Percentiles rank a stretch among this genome's conserved stretches.
phyloP scores from a whole-genome alignment of 768 basidiomycete species.

The Lactarius trivialis region DNA sequence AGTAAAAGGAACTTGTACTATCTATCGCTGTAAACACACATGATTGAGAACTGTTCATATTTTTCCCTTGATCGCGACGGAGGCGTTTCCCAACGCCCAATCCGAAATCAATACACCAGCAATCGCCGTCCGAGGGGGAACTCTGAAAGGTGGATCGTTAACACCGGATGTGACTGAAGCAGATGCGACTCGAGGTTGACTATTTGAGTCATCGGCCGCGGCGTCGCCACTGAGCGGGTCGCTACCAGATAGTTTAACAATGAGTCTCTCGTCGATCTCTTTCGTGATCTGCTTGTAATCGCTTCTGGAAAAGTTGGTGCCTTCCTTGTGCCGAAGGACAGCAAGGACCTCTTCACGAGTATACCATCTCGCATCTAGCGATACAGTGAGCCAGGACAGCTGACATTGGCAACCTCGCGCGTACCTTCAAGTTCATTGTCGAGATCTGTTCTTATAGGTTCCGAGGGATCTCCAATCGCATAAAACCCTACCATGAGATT shows the following conservation, averaged over 20 bases:
- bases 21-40: neutral
- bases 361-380: conserved; percentile 83
- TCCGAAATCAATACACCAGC: conserved; percentile 80
- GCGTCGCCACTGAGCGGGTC: conserved; percentile 29
- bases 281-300: conserved; percentile 49
- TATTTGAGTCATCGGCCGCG: conserved; percentile 23
- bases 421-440: conserved; percentile 93
- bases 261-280: conserved; percentile 32
- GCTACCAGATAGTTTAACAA: conserved; percentile 15
- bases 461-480: conserved; percentile 63
- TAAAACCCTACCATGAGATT: conserved; percentile 90
- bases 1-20: neutral
- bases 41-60: conserved; percentile 3
- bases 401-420: neutral
- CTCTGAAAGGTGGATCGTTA: conserved; percentile 48
- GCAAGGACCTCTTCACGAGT: conserved; percentile 62
- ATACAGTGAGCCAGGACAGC: neutral
- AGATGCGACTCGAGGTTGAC: conserved; percentile 24
- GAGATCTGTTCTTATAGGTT: conserved; percentile 76
- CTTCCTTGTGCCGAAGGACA: conserved; percentile 52
- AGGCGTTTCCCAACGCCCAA: conserved; percentile 63
- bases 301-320: conserved; percentile 40
- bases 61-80: conserved; percentile 11
- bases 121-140: conserved; percentile 74
- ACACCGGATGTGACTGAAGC: conserved; percentile 21